These are phyloP conservation scores for Draba incana DNA, from an alignment of 345 rosid genomes.

Conservation along the genomic window DNA sequence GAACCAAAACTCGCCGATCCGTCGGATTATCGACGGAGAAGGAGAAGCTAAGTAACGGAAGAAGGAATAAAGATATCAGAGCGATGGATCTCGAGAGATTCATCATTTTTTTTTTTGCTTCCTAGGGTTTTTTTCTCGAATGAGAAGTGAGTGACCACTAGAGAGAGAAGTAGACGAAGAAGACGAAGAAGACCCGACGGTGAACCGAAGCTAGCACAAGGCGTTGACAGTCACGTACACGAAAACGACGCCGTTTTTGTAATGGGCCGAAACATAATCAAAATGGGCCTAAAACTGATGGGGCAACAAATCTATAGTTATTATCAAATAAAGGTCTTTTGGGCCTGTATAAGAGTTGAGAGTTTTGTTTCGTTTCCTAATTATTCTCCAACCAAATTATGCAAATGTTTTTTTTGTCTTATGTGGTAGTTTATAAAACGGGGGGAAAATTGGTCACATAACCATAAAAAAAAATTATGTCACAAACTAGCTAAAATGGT, in stretches of 20 bases:
- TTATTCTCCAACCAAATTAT: too few species aligned
- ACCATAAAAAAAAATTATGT: too few species aligned
- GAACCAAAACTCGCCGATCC: conserved; percentile 59
- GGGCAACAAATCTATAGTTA: background rate
- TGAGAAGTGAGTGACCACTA: conserved; percentile 26
- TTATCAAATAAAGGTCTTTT: background rate
- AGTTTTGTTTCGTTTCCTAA: background rate
- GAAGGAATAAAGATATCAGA: conserved; percentile 37
- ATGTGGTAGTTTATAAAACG: too few species aligned
- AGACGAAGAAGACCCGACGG: background rate
- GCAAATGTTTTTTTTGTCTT: too few species aligned
- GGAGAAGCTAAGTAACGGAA: conserved; percentile 49
- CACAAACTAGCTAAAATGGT: too few species aligned
- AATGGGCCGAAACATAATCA: too few species aligned
- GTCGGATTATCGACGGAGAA: conserved; percentile 60
- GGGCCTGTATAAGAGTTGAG: background rate
- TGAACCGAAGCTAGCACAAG: conserved; percentile 7
- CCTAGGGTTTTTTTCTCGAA: conserved; percentile 29
- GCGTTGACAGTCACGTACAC: conserved; percentile 35
- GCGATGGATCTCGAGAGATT: conserved; percentile 37
- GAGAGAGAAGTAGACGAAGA: conserved; percentile 20
- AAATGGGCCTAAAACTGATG: background rate
- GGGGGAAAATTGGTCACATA: too few species aligned
- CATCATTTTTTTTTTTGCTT: conserved; percentile 29
- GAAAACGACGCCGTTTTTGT: background rate